Evolutionary conservation across 2,329 filamentous ascomycete genomes (phyloP).

Genomic region (Cordyceps javanica): DNA sequence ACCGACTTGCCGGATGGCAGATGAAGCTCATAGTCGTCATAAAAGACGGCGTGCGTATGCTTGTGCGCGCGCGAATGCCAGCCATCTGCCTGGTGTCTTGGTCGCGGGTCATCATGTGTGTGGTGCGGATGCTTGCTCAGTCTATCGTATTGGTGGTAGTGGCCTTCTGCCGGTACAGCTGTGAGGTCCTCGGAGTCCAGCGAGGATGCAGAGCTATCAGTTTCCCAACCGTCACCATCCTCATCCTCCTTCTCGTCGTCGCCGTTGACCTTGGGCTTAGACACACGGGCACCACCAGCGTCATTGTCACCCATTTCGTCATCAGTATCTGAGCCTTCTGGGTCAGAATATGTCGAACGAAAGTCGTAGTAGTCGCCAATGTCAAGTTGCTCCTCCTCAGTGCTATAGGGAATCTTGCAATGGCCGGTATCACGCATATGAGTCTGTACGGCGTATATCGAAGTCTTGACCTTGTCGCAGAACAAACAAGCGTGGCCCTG

Average conservation of each 20-base stretch:
- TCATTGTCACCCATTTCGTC: constrained; percentile 48
- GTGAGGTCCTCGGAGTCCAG: constrained; percentile 80
- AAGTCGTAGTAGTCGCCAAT: constrained; percentile 98
- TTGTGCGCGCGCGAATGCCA: constrained; percentile 81
- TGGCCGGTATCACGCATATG: constrained; percentile 97
- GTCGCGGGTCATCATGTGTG: constrained; percentile 61
- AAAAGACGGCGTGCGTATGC: constrained; percentile 67
- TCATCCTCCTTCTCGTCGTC: constrained; percentile 47
- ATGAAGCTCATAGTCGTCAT: constrained; percentile 90
- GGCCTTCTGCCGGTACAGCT: constrained; percentile 68
- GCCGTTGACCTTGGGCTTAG: constrained; percentile 41
- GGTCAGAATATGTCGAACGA: constrained; percentile 87
- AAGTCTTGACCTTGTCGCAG: constrained; percentile 78
- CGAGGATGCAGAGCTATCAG: constrained; percentile 84
- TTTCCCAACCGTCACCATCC: constrained; percentile 83
- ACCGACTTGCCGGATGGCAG: constrained; percentile 84
- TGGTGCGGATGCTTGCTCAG: constrained; percentile 71
- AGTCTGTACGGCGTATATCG: constrained; percentile 75
- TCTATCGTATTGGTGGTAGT: constrained; percentile 64
- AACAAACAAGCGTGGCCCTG: constrained; percentile 79
- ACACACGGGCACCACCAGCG: constrained; percentile 54
- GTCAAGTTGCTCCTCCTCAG: constrained; percentile 83
- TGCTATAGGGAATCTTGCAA: constrained; percentile 91
- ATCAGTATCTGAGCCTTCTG: constrained; percentile 56
- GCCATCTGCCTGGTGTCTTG: constrained; percentile 68